Conservation (phyloP, 768 basidiomycete species). For the Agaricus sinodeliciosus region DNA sequence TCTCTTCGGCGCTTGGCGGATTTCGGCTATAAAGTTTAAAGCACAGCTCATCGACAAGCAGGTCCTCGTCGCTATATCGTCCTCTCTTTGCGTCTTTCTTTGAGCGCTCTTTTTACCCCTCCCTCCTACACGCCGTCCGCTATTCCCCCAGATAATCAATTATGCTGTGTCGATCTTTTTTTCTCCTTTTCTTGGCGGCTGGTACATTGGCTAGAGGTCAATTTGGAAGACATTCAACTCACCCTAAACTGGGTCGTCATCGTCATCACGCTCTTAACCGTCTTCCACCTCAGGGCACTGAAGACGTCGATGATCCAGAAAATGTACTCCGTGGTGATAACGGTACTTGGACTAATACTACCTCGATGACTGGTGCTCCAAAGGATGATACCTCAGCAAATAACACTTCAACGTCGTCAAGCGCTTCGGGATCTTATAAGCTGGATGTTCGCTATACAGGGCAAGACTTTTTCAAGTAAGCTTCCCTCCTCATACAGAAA, state of each 20-base stretch:
- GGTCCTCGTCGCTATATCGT: not conserved
- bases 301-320: not conserved
- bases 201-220: not conserved
- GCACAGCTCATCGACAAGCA: not conserved
- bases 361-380: no score
- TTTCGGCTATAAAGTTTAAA: not conserved
- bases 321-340: not conserved
- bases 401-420: no score
- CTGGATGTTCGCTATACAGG: conserved; percentile 35
- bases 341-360: no score
- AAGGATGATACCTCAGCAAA: no score
- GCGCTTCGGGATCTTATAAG: conserved; percentile 1
- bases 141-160: not conserved
- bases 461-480: conserved; percentile 54
- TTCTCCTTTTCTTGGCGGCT: not conserved
- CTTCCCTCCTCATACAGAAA: conserved; percentile 5
- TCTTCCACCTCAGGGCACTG: not conserved
- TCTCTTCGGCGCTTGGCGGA: conserved; percentile 3
- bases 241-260: not conserved
- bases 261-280: not conserved
- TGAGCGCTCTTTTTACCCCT: not conserved
- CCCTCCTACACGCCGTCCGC: no score
- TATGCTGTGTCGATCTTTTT: not conserved
- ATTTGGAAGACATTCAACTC: not conserved
- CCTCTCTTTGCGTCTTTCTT: not conserved